Percentiles rank a stretch among this genome's conserved stretches.
Conservation (phyloP, 331 rosid species). For the Prunus yedoensis region DNA sequence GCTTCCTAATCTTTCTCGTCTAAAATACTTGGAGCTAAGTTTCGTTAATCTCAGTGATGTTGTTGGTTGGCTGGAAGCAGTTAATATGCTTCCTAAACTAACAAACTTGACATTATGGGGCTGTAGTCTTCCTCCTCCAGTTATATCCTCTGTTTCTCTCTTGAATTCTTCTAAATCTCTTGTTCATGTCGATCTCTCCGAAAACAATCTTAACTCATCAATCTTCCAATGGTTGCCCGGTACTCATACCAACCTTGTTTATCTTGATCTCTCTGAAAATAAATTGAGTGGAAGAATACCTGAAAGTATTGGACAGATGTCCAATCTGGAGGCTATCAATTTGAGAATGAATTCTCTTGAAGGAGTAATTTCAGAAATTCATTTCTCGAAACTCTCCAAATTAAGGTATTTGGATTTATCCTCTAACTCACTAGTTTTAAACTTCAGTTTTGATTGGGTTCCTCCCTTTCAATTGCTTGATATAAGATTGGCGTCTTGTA, state of each 20-base stretch:
- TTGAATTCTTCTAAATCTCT: too few relatives aligned
- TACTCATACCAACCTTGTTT: too few relatives aligned
- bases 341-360: neutral
- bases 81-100: too few relatives aligned
- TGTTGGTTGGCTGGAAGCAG: too few relatives aligned
- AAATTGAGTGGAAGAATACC: neutral
- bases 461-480: neutral
- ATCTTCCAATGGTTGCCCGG: too few relatives aligned
- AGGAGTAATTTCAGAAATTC: neutral
- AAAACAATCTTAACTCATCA: too few relatives aligned
- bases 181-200: too few relatives aligned
- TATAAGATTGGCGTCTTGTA: neutral
- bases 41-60: too few relatives aligned
- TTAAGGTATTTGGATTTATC: neutral
- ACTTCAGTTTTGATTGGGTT: slow-evolving; percentile 1
- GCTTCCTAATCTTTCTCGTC: too few relatives aligned
- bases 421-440: neutral
- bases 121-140: too few relatives aligned
- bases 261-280: neutral
- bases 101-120: fast-evolving
- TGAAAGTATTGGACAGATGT: neutral
- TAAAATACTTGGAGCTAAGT: too few relatives aligned
- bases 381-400: neutral
- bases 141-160: too few relatives aligned
- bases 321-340: neutral